Conservation (phyloP, 2,329 filamentous ascomycete species). For the Apiospora malaysiana region DNA sequence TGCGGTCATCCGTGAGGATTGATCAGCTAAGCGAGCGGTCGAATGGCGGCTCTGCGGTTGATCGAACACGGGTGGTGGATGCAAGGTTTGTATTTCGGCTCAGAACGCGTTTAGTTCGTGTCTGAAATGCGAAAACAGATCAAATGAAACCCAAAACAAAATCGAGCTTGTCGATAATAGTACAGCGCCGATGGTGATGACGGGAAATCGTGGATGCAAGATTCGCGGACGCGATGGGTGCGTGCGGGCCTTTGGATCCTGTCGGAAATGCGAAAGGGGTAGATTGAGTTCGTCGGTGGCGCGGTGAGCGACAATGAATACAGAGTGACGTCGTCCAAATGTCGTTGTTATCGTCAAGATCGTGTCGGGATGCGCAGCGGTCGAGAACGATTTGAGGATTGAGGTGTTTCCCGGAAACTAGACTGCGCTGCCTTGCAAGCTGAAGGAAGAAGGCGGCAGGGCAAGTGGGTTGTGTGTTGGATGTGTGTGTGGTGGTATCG, state of each 20-base stretch:
- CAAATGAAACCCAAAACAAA: constrained; percentile 3
- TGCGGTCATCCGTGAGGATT: constrained; percentile 32
- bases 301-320: constrained; percentile 8
- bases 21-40: constrained; percentile 18
- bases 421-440: constrained; percentile 17
- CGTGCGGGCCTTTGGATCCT: constrained; percentile 1
- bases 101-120: constrained; percentile 11
- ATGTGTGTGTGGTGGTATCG: constrained; percentile 18
- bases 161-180: neutral
- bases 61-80: neutral
- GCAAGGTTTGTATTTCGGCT: constrained; percentile 3
- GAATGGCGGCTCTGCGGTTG: constrained; percentile 20
- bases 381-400: constrained; percentile 9
- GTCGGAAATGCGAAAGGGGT: constrained; percentile 12
- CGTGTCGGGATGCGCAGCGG: constrained; percentile 12
- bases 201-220: constrained; percentile 10
- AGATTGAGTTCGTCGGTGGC: neutral
- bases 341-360: constrained; percentile 18
- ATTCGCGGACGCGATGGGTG: constrained; percentile 16
- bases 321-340: constrained; percentile 12
- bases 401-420: constrained; percentile 17
- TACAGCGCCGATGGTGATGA: constrained; percentile 15
- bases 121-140: constrained; percentile 17
- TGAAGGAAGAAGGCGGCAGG: constrained; percentile 18
- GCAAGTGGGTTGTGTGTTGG: constrained; percentile 18